Percentiles rank a stretch among this genome's conserved stretches.
Conservation (phyloP, 192 early-diverging fungal genomes). For the Podila minutissima region DNA sequence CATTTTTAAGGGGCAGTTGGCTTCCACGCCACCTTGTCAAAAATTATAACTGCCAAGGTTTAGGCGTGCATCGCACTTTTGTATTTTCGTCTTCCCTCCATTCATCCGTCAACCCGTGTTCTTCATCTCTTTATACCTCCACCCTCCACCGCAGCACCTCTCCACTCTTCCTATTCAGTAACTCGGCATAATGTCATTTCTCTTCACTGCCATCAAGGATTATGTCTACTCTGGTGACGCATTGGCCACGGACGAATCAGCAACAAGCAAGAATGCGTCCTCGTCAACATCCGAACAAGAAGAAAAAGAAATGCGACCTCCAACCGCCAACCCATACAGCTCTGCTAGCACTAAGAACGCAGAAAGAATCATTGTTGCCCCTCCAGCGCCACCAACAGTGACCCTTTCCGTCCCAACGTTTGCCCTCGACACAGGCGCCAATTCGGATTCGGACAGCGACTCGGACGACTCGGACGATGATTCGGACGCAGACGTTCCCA, state of each 20-base stretch:
- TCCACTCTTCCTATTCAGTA: neutral
- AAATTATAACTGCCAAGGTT: too few species aligned
- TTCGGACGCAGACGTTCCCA: slow-evolving; percentile 6
- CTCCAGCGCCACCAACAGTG: neutral
- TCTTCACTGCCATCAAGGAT: slow-evolving; percentile 26
- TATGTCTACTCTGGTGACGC: slow-evolving; percentile 23
- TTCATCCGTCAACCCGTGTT: too few species aligned
- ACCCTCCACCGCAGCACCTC: neutral
- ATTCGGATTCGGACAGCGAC: slow-evolving; percentile 19
- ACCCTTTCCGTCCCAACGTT: slow-evolving; percentile 18
- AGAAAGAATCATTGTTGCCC: slow-evolving; percentile 30
- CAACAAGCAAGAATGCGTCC: neutral
- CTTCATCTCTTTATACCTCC: neutral
- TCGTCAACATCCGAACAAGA: neutral
- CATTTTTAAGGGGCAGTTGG: too few species aligned
- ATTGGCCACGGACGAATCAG: neutral
- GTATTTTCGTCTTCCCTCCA: too few species aligned
- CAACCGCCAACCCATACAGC: slow-evolving; percentile 26
- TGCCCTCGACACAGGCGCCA: neutral
- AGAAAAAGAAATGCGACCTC: neutral
- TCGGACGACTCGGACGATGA: slow-evolving; percentile 9
- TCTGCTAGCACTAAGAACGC: neutral
- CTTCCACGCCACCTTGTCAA: too few species aligned
- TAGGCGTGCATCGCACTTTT: too few species aligned
- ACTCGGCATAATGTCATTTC: slow-evolving; percentile 17